Evolutionary conservation across 768 basidiomycete genomes (phyloP), one percentile per base, ranked within the genome.

Genomic region (Hericium erinaceus): DNA sequence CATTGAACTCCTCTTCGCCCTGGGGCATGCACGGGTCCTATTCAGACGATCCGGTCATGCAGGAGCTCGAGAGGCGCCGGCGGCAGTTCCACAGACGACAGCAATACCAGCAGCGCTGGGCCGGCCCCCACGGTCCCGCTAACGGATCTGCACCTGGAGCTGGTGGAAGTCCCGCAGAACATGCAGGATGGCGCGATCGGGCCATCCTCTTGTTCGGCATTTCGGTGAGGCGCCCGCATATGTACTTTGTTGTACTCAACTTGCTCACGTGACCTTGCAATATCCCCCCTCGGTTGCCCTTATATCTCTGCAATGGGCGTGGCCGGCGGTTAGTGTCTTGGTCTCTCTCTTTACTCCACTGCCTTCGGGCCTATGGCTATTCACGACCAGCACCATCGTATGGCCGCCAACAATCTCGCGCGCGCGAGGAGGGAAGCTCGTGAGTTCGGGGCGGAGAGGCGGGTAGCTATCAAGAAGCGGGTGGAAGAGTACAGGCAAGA

Each of bases 351-450:
- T 68, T 71, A 9, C 11, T 73, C 73, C 15, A 80, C 80, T 0
- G 67, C 72, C 18, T 37, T 80, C 18, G 64, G 80, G 20, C 68
- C 67, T 69, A 44, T 72, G 67, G 41, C 64, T 65, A 61, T 71
- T 3, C 65, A 73, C 13, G 77, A 79, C 39, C 72, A 72, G 60
- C 70, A 68, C 0, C 85, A 87, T 61, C 68, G 68, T 12, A 70
- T 71, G 2, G 87, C 87, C 0, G 79, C 76, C 1, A 69, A 70
- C 9, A 85, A 85, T 60, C 77, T 88, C 18, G 75, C 81, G 0
- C 75, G 80, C 57, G 87, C 84, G 4, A 76, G 82, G 16, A 66
- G 68, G 13, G 85, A 85, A 39, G 83, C 84, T 7, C 70, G 73
- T 46, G 75, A 81, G 60, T 67, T 77, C 41, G 85, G 86, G 0